A percentile compares a stretch with the other conserved stretches of the same genome.
Evolutionary conservation across 805 yeast species (phyloP).

Genomic region (Nakazawaea wickerhamii): DNA sequence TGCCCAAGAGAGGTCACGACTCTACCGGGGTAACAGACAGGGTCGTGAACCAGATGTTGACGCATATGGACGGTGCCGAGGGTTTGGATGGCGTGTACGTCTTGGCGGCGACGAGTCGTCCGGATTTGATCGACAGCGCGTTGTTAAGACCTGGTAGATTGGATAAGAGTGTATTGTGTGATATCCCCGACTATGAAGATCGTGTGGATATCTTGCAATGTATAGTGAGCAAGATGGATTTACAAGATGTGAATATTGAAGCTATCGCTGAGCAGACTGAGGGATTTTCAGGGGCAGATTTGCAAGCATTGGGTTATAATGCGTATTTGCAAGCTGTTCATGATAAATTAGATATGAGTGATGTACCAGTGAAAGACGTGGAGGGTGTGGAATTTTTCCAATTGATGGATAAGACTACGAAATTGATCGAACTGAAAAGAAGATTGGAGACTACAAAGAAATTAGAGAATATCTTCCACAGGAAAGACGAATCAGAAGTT

Average conservation of each 20-base stretch:
- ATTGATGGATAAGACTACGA: conserved; percentile 24
- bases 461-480: conserved; percentile 33
- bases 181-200: conserved; percentile 69
- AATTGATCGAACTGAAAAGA: conserved; percentile 31
- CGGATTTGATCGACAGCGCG: conserved; percentile 94
- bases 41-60: conserved; percentile 92
- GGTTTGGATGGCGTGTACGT: conserved; percentile 96
- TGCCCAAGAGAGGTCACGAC: conserved; percentile 97
- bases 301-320: conserved; percentile 87
- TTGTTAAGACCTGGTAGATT: conserved; percentile 92
- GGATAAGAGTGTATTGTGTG: conserved; percentile 88
- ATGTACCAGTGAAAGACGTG: conserved; percentile 17
- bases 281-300: conserved; percentile 92
- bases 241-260: conserved; percentile 48
- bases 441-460: conserved; percentile 35
- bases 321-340: conserved; percentile 87
- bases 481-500: conserved; percentile 10
- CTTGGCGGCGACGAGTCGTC: conserved; percentile 92
- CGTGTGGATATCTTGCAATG: conserved; percentile 66
- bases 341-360: conserved; percentile 50
- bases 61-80: conserved; percentile 99
- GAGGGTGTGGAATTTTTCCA: conserved; percentile 36
- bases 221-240: conserved; percentile 54
- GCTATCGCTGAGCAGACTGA: conserved; percentile 53
- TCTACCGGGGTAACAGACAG: conserved; percentile 97